Base-by-base conservation (phyloP, 371 early-diverging fungal species). In the Mucor racemosus region DNA sequence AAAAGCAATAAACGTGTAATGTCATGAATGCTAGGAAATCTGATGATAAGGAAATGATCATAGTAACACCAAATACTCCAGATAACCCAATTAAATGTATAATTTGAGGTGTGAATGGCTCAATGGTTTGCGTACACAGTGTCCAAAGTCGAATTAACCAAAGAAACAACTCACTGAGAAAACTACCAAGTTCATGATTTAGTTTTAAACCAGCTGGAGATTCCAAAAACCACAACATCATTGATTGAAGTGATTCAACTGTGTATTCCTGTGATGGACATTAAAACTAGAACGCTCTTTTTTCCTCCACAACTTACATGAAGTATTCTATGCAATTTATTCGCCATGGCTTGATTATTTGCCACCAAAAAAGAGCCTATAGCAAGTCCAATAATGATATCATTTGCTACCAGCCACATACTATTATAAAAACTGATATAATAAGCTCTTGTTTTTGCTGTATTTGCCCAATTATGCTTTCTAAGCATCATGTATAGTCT, bases 121-220 rank as follows among this genome's bases (percentile, higher is more conserved):
- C 76, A 19, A 89, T 72, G n/a, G 75, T 76, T 48, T 78, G 74
- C 53, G 84, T 82, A 42, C 85, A 89, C 2, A 79, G 87, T 41
- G 88, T 91, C 98, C 98, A 98, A 1, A 95, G 63, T 50, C 88
- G 84, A 41, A 97, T 86, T 14, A 98, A 77, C 95, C 96, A 96
- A n/a, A 94, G 78, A 76, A 97, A 98, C 14, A 98, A 78, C 59
- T 97, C 94, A 0, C 96, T 99, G 44, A 99, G 71, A 72, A 99
- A 98, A 7, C 84, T 84, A 21, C 91, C 93, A 17, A 98, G 81
- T 56, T 94, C 93, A 36, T 87, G 88, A 71, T 99, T 99, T 3
- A 99, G 86, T 72, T 99, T 99, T 21, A 99, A 79, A 9, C 99
- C 99, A 0, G 95, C 98, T 11, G 99, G 99, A 74, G 92, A 93